Evolutionary conservation across 139 green algal genomes (phyloP).

Genomic region (Chlorella sp.): DNA sequence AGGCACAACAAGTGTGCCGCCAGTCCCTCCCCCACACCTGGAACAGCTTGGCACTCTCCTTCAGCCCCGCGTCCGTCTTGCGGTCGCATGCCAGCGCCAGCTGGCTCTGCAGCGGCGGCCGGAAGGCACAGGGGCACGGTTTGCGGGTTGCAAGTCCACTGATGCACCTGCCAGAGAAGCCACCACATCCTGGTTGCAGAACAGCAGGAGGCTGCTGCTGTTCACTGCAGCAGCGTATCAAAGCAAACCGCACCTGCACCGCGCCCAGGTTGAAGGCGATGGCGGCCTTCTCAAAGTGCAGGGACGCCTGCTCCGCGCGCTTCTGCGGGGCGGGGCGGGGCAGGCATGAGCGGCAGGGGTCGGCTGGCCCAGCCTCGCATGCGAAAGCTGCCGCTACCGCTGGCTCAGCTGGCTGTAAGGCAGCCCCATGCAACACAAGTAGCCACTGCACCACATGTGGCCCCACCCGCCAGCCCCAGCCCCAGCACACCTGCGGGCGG

Average conservation of each 20-base stretch:
- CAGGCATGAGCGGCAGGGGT: not conserved
- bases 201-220: too few species aligned
- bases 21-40: constrained; percentile 33
- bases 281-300: constrained; percentile 93
- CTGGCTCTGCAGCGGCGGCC: constrained; percentile 42
- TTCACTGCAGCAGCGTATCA: not conserved
- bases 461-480: too few species aligned
- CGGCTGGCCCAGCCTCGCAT: not conserved
- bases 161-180: too few species aligned
- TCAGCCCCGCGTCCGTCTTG: constrained; percentile 72
- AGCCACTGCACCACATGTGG: too few species aligned
- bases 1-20: not conserved
- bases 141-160: too few species aligned
- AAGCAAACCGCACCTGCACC: constrained; percentile 21
- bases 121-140: too few species aligned
- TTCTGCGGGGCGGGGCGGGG: constrained; percentile 46
- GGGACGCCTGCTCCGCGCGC: constrained; percentile 72
- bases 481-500: constrained; percentile 28
- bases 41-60: constrained; percentile 72
- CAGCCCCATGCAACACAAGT: too few species aligned
- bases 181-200: too few species aligned
- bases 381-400: too few species aligned
- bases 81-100: constrained; percentile 74
- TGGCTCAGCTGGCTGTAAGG: too few species aligned
- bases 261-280: constrained; percentile 95